These are phyloP conservation scores for Neurospora intermedia DNA, from an alignment of 495 filamentous ascomycete species.

Conservation along the genomic window DNA sequence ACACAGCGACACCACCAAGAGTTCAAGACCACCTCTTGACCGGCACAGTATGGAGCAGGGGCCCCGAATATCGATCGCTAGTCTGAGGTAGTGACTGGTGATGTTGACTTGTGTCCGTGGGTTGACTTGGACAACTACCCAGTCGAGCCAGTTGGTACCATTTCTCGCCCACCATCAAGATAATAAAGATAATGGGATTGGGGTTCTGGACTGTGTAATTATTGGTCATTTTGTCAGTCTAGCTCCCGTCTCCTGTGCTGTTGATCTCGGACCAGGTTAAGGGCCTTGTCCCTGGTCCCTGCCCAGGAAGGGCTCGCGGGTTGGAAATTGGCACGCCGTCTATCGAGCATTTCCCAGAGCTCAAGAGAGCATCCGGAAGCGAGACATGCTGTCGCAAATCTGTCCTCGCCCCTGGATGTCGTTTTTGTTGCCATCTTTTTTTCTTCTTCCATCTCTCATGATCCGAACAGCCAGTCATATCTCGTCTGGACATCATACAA, in stretches of 20 bases:
- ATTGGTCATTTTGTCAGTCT: neutral
- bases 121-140: neutral
- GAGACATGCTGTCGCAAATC: neutral
- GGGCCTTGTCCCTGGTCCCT: neutral
- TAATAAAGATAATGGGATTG: neutral
- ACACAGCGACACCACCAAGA: neutral
- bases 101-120: neutral
- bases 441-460: neutral
- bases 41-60: neutral
- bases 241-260: neutral
- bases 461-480: neutral
- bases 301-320: neutral
- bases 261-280: neutral
- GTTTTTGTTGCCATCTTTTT: neutral
- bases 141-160: neutral
- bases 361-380: neutral
- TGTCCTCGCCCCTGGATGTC: neutral
- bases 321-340: neutral
- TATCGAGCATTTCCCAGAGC: neutral
- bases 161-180: neutral
- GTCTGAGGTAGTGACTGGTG: neutral
- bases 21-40: neutral
- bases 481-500: neutral
- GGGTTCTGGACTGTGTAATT: neutral
- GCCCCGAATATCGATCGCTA: neutral